Percentiles rank a stretch among this genome's conserved stretches.
These are phyloP conservation scores for Vigna trinervia DNA, from an alignment of 306 rosid species.

Conservation along the genomic window DNA sequence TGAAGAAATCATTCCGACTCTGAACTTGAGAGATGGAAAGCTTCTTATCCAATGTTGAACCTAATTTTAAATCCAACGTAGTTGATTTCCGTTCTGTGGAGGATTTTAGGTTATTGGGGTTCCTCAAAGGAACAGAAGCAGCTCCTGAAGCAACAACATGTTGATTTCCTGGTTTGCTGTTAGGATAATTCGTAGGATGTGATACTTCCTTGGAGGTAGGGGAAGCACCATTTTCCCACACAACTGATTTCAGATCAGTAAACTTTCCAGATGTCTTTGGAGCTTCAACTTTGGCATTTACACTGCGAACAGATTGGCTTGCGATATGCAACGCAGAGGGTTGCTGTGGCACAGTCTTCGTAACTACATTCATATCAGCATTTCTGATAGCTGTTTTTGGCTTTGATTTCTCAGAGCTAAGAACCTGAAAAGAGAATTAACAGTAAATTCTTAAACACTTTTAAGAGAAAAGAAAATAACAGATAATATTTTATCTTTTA, in stretches of 20 bases:
- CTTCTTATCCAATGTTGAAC: conserved; percentile 78
- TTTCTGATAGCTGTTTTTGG: conserved; percentile 68
- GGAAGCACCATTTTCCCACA: conserved; percentile 80
- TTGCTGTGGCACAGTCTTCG: conserved; percentile 71
- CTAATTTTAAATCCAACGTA: conserved; percentile 74
- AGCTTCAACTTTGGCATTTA: conserved; percentile 68
- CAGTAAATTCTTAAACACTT: conserved; percentile 11
- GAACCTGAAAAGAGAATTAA: conserved; percentile 55
- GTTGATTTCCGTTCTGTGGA: conserved; percentile 68
- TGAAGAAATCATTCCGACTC: conserved; percentile 96
- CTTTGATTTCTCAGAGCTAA: conserved; percentile 86
- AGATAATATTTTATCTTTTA: neutral
- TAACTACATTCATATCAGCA: conserved; percentile 62
- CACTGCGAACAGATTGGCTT: conserved; percentile 74
- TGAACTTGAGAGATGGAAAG: conserved; percentile 80
- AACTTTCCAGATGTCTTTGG: conserved; percentile 93
- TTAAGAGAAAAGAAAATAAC: neutral
- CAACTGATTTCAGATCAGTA: conserved; percentile 82
- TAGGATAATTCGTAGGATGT: conserved; percentile 65
- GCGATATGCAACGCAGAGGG: conserved; percentile 55
- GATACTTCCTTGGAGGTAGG: conserved; percentile 73
- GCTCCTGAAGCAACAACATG: conserved; percentile 64
- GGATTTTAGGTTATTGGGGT: conserved; percentile 64
- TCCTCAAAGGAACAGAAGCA: conserved; percentile 67
- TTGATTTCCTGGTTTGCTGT: conserved; percentile 64